Evolutionary conservation across 345 rosid genomes (phyloP).

Genomic region (Cardamine occulta): DNA sequence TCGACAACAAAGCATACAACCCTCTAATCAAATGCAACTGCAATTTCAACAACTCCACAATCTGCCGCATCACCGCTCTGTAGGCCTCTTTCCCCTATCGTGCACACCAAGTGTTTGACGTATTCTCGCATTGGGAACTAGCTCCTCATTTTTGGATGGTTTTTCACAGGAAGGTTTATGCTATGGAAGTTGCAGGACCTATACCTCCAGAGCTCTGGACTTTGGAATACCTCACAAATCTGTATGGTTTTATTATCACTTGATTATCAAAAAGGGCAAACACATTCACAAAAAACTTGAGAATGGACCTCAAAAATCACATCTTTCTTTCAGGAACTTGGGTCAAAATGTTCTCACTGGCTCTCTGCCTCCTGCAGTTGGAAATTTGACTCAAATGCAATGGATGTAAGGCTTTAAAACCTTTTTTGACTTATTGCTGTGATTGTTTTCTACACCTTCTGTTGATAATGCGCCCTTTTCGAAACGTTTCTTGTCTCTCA

Average conservation of each 20-base stretch:
- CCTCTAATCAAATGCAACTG: constrained; percentile 68
- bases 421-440: background rate
- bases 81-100: background rate
- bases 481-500: background rate
- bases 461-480: background rate
- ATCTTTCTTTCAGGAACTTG: constrained; percentile 36
- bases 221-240: constrained; percentile 40
- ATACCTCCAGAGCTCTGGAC: constrained; percentile 47
- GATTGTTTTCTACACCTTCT: background rate
- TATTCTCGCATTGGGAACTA: background rate
- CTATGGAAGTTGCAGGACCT: constrained; percentile 27
- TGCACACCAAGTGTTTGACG: constrained; percentile 23
- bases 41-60: constrained; percentile 33
- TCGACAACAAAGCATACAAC: constrained; percentile 35
- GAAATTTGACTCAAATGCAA: constrained; percentile 48
- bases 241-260: constrained; percentile 30
- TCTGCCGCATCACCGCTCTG: constrained; percentile 47
- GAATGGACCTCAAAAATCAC: background rate
- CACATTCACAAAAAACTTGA: background rate
- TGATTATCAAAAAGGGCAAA: background rate
- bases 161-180: constrained; percentile 48
- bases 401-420: constrained; percentile 52
- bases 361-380: constrained; percentile 40
- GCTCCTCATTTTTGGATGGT: background rate
- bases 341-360: constrained; percentile 45